Evolutionary conservation across 2,329 filamentous ascomycete genomes (phyloP).

Genomic region (Diaporthe capsici): DNA sequence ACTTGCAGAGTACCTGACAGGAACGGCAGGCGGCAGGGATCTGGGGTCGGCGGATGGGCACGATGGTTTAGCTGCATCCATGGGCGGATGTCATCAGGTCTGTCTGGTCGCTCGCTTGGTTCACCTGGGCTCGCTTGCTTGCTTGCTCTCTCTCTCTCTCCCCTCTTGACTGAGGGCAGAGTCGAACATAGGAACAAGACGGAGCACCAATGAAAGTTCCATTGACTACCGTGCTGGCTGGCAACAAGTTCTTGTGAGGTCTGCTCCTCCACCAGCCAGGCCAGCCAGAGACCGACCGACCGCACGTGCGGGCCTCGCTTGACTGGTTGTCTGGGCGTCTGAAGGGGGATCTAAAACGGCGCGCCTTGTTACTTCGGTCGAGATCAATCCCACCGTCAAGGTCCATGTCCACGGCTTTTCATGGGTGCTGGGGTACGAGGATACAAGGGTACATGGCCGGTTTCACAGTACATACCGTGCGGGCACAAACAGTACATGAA

Average conservation of each 20-base stretch:
- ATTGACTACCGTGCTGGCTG: background rate
- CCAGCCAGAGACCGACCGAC: constrained; percentile 15
- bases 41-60: constrained; percentile 34
- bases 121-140: background rate
- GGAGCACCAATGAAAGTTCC: background rate
- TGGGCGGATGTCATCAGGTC: constrained; percentile 34
- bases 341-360: constrained; percentile 35
- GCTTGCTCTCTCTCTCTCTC: background rate
- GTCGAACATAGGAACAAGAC: background rate
- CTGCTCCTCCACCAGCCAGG: background rate
- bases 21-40: constrained; percentile 27
- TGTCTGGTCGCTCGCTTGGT: constrained; percentile 12
- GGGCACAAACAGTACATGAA: background rate
- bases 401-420: constrained; percentile 13
- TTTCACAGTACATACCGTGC: background rate
- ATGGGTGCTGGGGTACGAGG: background rate
- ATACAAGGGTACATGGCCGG: background rate
- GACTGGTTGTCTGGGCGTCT: constrained; percentile 33
- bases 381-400: constrained; percentile 32
- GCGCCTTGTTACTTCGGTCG: constrained; percentile 34
- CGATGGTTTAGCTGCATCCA: constrained; percentile 35
- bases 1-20: constrained; percentile 33
- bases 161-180: background rate
- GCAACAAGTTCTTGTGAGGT: background rate
- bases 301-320: constrained; percentile 18